phyloP scores from a whole-genome alignment of 2,329 filamentous ascomycete species.

The Tolypocladium ovalisporum region DNA sequence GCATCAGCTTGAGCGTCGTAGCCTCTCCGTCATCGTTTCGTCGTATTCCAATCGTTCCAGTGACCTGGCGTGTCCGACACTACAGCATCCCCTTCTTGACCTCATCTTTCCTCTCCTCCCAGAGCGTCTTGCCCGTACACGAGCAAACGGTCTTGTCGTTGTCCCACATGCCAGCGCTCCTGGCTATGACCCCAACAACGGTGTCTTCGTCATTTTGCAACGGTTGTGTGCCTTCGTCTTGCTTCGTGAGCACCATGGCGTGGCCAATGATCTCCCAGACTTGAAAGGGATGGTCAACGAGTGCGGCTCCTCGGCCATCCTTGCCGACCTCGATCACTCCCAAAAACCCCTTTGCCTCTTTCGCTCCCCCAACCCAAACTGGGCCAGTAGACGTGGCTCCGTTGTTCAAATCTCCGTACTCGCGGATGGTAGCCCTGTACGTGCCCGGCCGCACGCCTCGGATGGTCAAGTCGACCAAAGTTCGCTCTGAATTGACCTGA shows the following conservation, averaged over 20 bases:
- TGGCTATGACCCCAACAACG: constrained; percentile 83
- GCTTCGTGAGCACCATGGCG: constrained; percentile 72
- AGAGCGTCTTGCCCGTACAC: constrained; percentile 94
- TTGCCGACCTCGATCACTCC: constrained; percentile 66
- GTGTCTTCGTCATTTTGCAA: constrained; percentile 72
- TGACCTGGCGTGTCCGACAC: constrained; percentile 12
- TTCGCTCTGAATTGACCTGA: constrained; percentile 68
- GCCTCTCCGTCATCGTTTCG: not conserved
- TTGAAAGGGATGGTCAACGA: constrained; percentile 71
- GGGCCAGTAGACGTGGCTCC: constrained; percentile 76
- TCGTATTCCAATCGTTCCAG: not conserved
- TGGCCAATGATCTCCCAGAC: constrained; percentile 96
- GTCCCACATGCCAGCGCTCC: constrained; percentile 97
- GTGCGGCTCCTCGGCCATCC: constrained; percentile 66
- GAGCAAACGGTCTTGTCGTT: constrained; percentile 98
- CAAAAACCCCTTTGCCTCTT: constrained; percentile 43
- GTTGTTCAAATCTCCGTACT: constrained; percentile 75
- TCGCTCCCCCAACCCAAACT: constrained; percentile 56
- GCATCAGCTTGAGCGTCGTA: not conserved
- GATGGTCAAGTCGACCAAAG: constrained; percentile 79
- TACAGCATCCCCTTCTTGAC: constrained; percentile 82
- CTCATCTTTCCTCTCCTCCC: constrained; percentile 92
- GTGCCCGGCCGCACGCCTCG: constrained; percentile 69
- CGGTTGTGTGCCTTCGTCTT: constrained; percentile 40
- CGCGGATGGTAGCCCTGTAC: constrained; percentile 76